Percentiles rank a stretch among this genome's conserved stretches.
Evolutionary conservation across 768 basidiomycete species (phyloP).

Genomic region (Lactarius sp.): DNA sequence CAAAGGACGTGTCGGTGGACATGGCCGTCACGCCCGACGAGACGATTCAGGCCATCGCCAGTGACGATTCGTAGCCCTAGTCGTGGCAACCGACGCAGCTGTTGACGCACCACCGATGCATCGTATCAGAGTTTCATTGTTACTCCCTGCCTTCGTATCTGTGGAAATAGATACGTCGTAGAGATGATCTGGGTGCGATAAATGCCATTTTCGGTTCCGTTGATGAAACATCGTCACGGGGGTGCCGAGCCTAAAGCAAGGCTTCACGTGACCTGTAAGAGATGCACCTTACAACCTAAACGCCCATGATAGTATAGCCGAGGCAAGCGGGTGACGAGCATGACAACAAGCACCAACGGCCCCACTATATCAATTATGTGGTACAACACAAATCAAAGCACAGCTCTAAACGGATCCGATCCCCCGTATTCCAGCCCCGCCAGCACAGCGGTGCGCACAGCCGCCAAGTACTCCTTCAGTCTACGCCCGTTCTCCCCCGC

Average conservation of each 20-base stretch:
- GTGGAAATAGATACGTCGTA: too few relatives aligned
- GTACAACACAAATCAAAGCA: slow-evolving; percentile 19
- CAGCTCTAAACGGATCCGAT: slow-evolving; percentile 61
- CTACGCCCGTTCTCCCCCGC: slow-evolving; percentile 53
- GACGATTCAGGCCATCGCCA: neutral
- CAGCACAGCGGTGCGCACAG: slow-evolving; percentile 66
- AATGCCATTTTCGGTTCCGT: too few relatives aligned
- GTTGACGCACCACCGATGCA: neutral
- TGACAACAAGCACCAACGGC: too few relatives aligned
- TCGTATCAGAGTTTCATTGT: neutral
- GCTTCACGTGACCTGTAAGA: too few relatives aligned
- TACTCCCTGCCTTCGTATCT: neutral
- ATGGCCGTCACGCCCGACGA: slow-evolving; percentile 38
- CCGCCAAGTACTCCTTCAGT: slow-evolving; percentile 68
- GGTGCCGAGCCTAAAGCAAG: too few relatives aligned
- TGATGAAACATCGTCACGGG: too few relatives aligned
- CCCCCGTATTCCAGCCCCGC: slow-evolving; percentile 69
- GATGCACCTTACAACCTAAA: too few relatives aligned
- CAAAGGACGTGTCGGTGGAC: slow-evolving; percentile 63
- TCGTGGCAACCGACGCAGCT: neutral
- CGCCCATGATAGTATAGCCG: too few relatives aligned
- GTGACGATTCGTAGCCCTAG: neutral
- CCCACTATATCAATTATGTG: neutral
- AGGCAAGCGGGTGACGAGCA: too few relatives aligned
- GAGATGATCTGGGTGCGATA: too few relatives aligned